phyloP scores from a whole-genome alignment of 2,329 filamentous ascomycete species.

The Cryphonectria nitschkei region DNA sequence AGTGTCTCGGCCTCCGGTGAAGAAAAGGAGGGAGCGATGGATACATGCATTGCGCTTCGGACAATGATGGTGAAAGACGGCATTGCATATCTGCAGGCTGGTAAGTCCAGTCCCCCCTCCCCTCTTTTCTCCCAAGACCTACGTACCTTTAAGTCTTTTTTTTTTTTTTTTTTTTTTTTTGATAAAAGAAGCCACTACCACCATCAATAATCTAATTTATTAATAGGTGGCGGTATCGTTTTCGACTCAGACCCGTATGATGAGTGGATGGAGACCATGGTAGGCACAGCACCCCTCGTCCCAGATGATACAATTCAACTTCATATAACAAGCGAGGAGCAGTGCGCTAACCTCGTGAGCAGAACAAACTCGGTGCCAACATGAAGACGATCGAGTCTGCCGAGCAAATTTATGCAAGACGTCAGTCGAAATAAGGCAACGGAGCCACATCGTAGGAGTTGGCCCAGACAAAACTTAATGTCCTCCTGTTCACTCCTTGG shows the following conservation, averaged over 20 bases:
- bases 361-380: slow-evolving; percentile 88
- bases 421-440: slow-evolving; percentile 33
- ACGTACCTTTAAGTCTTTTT: too few species aligned
- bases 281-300: slow-evolving; percentile 11
- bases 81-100: slow-evolving; percentile 86
- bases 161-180: too few species aligned
- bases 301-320: background rate
- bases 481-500: background rate
- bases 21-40: slow-evolving; percentile 83
- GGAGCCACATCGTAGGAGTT: background rate
- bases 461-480: background rate
- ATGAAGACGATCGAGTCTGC: slow-evolving; percentile 86
- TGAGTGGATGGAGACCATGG: slow-evolving; percentile 89
- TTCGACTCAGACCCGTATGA: slow-evolving; percentile 91
- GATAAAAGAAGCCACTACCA: too few species aligned
- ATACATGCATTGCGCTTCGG: slow-evolving; percentile 78
- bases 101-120: slow-evolving; percentile 40
- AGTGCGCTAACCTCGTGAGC: slow-evolving; percentile 45
- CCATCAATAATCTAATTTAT: slow-evolving; percentile 4
- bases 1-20: slow-evolving; percentile 66
- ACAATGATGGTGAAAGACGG: slow-evolving; percentile 96
- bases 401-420: slow-evolving; percentile 64
- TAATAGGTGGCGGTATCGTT: slow-evolving; percentile 79
- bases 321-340: background rate
- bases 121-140: background rate